These are phyloP conservation scores for Syncephalis plumigaleata DNA, from an alignment of 371 early-diverging fungal species.

Conservation along the genomic window DNA sequence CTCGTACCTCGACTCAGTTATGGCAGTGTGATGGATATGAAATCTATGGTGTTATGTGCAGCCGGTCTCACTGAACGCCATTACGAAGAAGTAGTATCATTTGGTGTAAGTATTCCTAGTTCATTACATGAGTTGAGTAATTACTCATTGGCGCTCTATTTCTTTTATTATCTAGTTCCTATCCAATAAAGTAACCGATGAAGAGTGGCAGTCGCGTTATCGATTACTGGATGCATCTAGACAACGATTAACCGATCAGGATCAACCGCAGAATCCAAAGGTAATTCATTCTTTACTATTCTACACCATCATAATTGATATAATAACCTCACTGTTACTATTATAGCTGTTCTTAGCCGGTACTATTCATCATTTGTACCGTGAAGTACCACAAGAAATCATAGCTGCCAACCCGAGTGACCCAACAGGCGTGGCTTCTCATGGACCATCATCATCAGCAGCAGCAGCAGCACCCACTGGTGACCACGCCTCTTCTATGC, in stretches of 20 bases:
- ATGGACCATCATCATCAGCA: no score
- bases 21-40: slow-evolving; percentile 52
- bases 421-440: no score
- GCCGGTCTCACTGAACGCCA: slow-evolving; percentile 18
- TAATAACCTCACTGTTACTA: no score
- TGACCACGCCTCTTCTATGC: no score
- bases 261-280: slow-evolving; percentile 12
- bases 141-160: not conserved
- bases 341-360: not conserved
- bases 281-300: no score
- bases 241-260: slow-evolving; percentile 6
- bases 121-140: not conserved
- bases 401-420: no score
- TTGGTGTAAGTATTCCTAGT: slow-evolving; percentile 12
- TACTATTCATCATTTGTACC: no score
- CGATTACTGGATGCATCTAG: slow-evolving; percentile 10
- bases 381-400: no score
- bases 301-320: no score
- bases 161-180: not conserved
- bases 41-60: slow-evolving; percentile 34
- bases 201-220: slow-evolving; percentile 13
- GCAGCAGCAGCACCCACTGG: no score
- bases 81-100: not conserved
- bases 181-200: slow-evolving; percentile 10
- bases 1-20: slow-evolving; percentile 58